A percentile compares a stretch with the other conserved stretches of the same genome.
Conservation (phyloP, 73 alveolate genomes). For the Tetrahymena malaccensis region DNA sequence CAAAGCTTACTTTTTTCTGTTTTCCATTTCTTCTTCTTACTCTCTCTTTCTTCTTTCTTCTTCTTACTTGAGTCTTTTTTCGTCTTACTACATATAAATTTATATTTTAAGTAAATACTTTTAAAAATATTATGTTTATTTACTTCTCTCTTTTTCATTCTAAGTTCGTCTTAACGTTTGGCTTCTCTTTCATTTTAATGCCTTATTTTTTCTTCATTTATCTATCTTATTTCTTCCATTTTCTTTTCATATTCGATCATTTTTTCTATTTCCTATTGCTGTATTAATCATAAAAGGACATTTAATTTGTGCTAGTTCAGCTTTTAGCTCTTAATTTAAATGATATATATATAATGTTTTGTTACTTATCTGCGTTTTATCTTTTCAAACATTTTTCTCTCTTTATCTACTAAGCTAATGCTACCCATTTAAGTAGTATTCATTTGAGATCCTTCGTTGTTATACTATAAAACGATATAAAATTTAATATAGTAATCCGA, state of each 20-base stretch:
- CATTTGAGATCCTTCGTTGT: not conserved
- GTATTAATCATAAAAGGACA: not conserved
- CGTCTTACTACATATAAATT: slow-evolving; percentile 1
- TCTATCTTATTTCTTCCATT: slow-evolving; percentile 26
- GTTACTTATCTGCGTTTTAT: not conserved
- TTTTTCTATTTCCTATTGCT: slow-evolving; percentile 40
- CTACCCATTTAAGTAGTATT: not conserved
- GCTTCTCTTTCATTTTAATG: slow-evolving; percentile 32
- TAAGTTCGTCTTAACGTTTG: slow-evolving; percentile 30
- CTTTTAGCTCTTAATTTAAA: not conserved
- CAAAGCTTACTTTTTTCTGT: slow-evolving; percentile 40
- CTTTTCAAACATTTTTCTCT: not conserved
- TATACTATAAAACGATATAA: not conserved
- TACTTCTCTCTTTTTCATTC: slow-evolving; percentile 51
- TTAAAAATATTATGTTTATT: not conserved
- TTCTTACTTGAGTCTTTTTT: slow-evolving; percentile 36
- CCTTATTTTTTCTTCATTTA: slow-evolving; percentile 17
- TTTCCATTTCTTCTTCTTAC: slow-evolving; percentile 34
- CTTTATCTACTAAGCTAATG: not conserved
- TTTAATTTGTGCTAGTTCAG: not conserved
- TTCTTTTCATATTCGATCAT: slow-evolving; percentile 41
- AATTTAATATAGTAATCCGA: not conserved
- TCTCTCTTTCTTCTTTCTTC: slow-evolving; percentile 42
- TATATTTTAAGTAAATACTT: not conserved
- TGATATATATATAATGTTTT: not conserved